Base-by-base conservation (phyloP, 129 eudicot genomes). In the Ambrosia artemisiifolia region DNA sequence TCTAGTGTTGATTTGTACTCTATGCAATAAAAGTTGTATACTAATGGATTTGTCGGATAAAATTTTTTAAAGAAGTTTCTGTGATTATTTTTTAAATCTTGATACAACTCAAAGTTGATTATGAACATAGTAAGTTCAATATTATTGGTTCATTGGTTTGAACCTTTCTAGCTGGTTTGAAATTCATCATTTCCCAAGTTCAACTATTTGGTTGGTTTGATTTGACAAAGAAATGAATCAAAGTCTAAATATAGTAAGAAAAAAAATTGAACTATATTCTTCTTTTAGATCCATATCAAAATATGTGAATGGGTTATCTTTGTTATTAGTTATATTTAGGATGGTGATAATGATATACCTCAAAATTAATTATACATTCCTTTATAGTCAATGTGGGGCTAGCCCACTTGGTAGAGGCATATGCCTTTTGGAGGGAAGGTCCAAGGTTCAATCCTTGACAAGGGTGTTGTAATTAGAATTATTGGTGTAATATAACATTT, bases 21-120 rank as follows among this genome's bases (percentile, higher is more conserved):
- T 14, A 18, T 1, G 43, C 72, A 74, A 64, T 74, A 74, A 64
- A 65, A 64, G 72, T 35, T 36, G 43, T 35, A 40, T 38, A 71
- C 7, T 19, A 14, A 33, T 36, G 20, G 46, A 14, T 61, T 59
- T 30, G 64, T 28, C 11, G 17, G 28, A 24, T 24, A 24, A 24
- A 24, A 24, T 24, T 6, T 38, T 38, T 40, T 6, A 40, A 56
- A 56, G 16, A 24, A 11, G 6, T 24, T 18, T 56, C 2, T 24
- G 3, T 56, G 63, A 0, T 24, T 56, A 10, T 56, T 56, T 20
- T 53, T 1, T 8, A 13, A 16, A 16, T n/a, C 9, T 10, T 20
- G 8, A 55, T 20, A 9, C 61, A 55, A 20, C 34, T 3, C 34
- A 19, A 9, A 54, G 13, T 19, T 55, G 35, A 20, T 33, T 54